Conservation (phyloP, 768 basidiomycete species). For the button mushroom (Agaricus bisporus) region DNA sequence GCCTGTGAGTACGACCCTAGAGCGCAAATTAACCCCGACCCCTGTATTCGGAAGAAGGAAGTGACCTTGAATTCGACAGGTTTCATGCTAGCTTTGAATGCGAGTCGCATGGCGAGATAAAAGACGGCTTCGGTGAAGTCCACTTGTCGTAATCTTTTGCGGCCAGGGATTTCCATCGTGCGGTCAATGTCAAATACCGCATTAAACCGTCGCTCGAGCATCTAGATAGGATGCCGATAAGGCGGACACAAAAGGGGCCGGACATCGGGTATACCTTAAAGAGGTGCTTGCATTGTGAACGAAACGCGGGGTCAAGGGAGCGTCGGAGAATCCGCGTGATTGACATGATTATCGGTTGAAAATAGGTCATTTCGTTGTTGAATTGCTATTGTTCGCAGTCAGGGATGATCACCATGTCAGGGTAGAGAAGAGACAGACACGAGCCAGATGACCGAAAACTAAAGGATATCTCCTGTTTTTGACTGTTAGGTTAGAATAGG, state of each 20-base stretch:
- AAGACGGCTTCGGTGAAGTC: conserved; percentile 25
- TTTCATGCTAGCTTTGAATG: conserved; percentile 36
- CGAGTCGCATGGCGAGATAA: conserved; percentile 33
- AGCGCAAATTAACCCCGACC: conserved; percentile 8
- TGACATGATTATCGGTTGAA: conserved; percentile 43
- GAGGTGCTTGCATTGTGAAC: conserved; percentile 33
- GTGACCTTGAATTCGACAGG: conserved; percentile 42
- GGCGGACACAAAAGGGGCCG: neutral
- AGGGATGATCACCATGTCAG: neutral
- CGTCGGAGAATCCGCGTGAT: conserved; percentile 45
- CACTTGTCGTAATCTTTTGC: neutral
- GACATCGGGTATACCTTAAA: conserved; percentile 36
- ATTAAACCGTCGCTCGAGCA: conserved; percentile 14
- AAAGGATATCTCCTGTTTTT: conserved; percentile 63
- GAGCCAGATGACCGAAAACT: conserved; percentile 57
- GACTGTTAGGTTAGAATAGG: neutral
- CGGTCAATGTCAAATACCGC: neutral
- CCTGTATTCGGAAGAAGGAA: neutral
- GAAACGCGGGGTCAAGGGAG: conserved; percentile 44
- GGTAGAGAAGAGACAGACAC: conserved; percentile 39
- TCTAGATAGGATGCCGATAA: neutral
- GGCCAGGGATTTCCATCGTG: neutral
- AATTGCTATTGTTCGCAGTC: conserved; percentile 40
- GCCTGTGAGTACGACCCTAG: conserved; percentile 9
- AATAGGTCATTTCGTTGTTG: conserved; percentile 43